These are phyloP conservation scores for Podaxis sp. DNA, from an alignment of 768 basidiomycete species.

Conservation along the genomic window DNA sequence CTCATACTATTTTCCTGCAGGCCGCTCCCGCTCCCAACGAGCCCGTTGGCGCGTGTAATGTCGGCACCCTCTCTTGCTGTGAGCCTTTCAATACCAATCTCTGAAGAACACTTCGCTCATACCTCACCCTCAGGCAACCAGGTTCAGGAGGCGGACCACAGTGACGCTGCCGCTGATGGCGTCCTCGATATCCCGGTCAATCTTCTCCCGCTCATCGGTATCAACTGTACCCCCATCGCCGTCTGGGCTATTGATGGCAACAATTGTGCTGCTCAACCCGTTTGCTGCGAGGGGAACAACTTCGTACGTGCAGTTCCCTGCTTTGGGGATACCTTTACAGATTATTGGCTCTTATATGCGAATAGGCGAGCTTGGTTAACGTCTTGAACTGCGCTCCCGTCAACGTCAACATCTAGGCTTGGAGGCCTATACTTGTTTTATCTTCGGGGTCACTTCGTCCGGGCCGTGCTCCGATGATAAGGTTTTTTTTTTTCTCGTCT, in stretches of 20 bases:
- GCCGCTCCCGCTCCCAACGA: not conserved
- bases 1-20: not conserved
- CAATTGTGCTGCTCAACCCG: conserved; percentile 7
- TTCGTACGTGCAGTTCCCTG: not conserved
- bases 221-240: conserved; percentile 6
- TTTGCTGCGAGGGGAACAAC: conserved; percentile 4
- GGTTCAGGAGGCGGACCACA: no score
- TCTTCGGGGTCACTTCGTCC: not conserved
- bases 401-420: not conserved
- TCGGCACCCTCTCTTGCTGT: conserved; percentile 7
- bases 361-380: conserved; percentile 1
- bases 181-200: not conserved
- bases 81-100: not conserved
- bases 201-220: not conserved
- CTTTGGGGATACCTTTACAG: not conserved
- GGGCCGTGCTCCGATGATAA: not conserved
- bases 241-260: not conserved
- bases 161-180: not conserved
- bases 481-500: not conserved
- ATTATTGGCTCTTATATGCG: not conserved
- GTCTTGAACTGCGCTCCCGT: conserved; percentile 6
- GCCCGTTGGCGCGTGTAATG: not conserved
- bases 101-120: not conserved
- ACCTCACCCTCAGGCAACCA: not conserved
- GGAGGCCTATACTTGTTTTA: not conserved